Evolutionary conservation across 2,329 filamentous ascomycete genomes (phyloP).

Genomic region (Rhexocercosporidium sp.): DNA sequence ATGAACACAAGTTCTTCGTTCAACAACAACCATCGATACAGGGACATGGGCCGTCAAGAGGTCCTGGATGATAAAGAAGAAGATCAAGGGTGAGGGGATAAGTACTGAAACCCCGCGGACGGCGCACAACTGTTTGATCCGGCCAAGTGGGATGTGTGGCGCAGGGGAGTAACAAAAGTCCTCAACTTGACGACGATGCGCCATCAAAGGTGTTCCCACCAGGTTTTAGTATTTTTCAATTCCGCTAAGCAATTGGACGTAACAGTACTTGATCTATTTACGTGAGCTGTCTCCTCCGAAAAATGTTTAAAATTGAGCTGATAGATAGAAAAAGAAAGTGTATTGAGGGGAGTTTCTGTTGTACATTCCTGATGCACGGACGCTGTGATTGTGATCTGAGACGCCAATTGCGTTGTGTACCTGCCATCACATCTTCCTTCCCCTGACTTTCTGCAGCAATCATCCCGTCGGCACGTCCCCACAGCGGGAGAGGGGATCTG

Average conservation of each 20-base stretch:
- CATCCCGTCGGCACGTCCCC: constrained; percentile 10
- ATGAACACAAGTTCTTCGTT: constrained; percentile 5
- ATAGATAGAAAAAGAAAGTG: background rate
- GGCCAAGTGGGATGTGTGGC: constrained; percentile 16
- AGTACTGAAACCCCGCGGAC: constrained; percentile 25
- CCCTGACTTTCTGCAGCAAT: constrained; percentile 19
- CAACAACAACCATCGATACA: background rate
- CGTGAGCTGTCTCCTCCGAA: background rate
- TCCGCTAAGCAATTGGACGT: background rate
- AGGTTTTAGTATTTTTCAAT: background rate
- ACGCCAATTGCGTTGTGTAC: constrained; percentile 14
- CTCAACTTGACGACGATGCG: background rate
- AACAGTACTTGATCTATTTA: background rate
- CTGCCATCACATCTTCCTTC: constrained; percentile 13
- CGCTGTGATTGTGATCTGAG: constrained; percentile 20
- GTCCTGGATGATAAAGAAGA: constrained; percentile 4
- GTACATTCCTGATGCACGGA: constrained; percentile 20
- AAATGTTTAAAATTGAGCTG: background rate
- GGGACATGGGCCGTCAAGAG: constrained; percentile 12
- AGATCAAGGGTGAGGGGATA: constrained; percentile 12
- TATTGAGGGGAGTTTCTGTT: background rate
- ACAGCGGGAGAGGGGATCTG: constrained; percentile 16
- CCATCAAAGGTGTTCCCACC: background rate
- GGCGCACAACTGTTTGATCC: constrained; percentile 25
- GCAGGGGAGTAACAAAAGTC: constrained; percentile 8